Evolutionary conservation across 2,329 filamentous ascomycete species (phyloP).

Genomic region (Alternaria brassicae): DNA sequence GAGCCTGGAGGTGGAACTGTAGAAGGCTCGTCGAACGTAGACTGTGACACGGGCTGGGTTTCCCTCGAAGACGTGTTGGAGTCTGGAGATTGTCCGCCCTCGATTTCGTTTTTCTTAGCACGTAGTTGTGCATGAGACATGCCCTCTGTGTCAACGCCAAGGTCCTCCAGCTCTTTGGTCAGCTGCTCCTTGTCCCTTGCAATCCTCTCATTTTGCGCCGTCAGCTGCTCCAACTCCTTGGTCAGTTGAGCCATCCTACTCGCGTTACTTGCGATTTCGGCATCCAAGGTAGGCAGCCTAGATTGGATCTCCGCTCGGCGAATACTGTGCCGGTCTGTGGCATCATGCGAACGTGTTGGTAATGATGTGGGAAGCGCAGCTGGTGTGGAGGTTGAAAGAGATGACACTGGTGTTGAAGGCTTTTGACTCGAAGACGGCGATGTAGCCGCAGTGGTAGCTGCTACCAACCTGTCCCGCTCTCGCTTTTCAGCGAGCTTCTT

Average conservation of each 20-base stretch:
- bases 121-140: conserved; percentile 56
- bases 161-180: conserved; percentile 56
- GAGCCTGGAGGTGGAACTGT: background rate
- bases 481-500: conserved; percentile 38
- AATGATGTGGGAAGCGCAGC: background rate
- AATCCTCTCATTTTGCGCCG: conserved; percentile 49
- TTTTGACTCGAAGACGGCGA: conserved; percentile 7
- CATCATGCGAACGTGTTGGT: background rate
- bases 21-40: background rate
- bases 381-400: conserved; percentile 3
- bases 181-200: conserved; percentile 54
- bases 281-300: conserved; percentile 55
- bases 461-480: conserved; percentile 26
- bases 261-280: conserved; percentile 51
- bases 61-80: background rate
- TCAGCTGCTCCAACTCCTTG: conserved; percentile 55
- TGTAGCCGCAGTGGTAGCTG: conserved; percentile 10
- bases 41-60: background rate
- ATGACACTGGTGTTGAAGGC: conserved; percentile 1
- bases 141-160: conserved; percentile 58
- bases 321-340: conserved; percentile 29
- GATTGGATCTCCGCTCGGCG: conserved; percentile 59
- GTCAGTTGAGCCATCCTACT: conserved; percentile 52
- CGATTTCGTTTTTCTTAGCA: conserved; percentile 51
- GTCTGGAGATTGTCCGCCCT: conserved; percentile 32